Evolutionary conservation across 2,329 filamentous ascomycete genomes (phyloP).

Genomic region (Aureobasidium pullulans): DNA sequence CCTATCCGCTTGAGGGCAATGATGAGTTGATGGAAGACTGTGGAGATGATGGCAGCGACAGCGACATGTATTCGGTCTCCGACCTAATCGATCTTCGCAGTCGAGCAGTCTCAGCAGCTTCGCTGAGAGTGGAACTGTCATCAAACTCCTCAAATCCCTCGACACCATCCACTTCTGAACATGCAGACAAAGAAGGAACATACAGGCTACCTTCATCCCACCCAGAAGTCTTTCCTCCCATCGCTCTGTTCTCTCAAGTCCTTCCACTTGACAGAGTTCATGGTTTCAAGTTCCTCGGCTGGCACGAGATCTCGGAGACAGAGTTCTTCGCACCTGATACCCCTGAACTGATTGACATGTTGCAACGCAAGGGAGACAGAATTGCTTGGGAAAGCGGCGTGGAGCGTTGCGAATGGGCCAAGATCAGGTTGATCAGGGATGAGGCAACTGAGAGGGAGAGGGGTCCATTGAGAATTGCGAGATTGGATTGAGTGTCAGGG

Average conservation of each 20-base stretch:
- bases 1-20: not conserved
- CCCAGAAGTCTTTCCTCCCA: not conserved
- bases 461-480: no score
- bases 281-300: not conserved
- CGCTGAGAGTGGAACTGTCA: not conserved
- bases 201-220: not conserved
- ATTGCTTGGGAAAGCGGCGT: not conserved
- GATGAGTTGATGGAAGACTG: not conserved
- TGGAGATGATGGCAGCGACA: not conserved
- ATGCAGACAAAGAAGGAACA: not conserved
- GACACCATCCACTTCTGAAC: not conserved
- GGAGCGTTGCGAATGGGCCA: not conserved
- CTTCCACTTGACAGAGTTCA: not conserved
- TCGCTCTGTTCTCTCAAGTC: not conserved
- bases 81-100: not conserved
- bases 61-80: not conserved
- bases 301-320: not conserved
- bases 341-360: not conserved
- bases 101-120: not conserved
- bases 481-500: no score
- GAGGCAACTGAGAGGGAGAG: no score
- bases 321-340: not conserved
- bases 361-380: not conserved
- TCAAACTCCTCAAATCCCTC: not conserved
- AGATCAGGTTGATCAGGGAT: not conserved